These are phyloP conservation scores for Stentor roeselii DNA, from an alignment of 73 alveolate genomes.

Conservation along the genomic window DNA sequence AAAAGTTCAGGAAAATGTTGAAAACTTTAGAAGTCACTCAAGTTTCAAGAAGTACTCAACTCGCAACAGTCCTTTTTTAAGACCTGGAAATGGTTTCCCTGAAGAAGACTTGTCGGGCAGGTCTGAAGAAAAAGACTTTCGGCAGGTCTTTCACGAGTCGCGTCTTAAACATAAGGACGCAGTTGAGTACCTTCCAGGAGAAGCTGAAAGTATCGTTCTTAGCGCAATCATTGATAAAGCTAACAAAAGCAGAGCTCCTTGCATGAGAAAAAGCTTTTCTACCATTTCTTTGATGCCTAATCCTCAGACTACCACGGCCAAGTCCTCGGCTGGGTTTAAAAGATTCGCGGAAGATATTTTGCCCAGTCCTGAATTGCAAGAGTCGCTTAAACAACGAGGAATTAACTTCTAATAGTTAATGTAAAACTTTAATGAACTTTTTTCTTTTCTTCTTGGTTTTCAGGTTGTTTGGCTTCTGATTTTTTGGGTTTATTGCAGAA, in stretches of 20 bases:
- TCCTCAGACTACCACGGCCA: neutral
- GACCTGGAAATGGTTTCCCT: neutral
- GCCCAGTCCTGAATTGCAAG: conserved; percentile 17
- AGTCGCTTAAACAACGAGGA: neutral
- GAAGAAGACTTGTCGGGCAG: neutral
- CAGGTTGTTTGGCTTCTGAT: too few species aligned
- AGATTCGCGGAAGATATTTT: neutral
- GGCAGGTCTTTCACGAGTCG: too few species aligned
- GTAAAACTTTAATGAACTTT: too few species aligned
- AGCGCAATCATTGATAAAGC: conserved; percentile 5
- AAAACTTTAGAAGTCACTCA: neutral
- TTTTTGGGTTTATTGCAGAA: too few species aligned
- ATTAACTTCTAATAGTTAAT: neutral
- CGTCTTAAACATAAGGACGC: neutral
- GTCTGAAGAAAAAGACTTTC: neutral
- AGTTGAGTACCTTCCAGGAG: conserved; percentile 14
- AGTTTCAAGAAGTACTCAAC: neutral
- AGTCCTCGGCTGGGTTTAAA: neutral
- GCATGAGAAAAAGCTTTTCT: neutral
- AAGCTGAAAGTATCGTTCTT: conserved; percentile 16
- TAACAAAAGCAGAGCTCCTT: conserved; percentile 1
- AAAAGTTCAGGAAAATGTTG: neutral
- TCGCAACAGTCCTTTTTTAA: neutral
- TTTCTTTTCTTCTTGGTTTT: too few species aligned
- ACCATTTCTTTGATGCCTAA: neutral